A percentile compares a stretch with the other conserved stretches of the same genome.
These are phyloP conservation scores for Sugiyamaella smithiae DNA, from an alignment of 805 yeast species.

Conservation along the genomic window DNA sequence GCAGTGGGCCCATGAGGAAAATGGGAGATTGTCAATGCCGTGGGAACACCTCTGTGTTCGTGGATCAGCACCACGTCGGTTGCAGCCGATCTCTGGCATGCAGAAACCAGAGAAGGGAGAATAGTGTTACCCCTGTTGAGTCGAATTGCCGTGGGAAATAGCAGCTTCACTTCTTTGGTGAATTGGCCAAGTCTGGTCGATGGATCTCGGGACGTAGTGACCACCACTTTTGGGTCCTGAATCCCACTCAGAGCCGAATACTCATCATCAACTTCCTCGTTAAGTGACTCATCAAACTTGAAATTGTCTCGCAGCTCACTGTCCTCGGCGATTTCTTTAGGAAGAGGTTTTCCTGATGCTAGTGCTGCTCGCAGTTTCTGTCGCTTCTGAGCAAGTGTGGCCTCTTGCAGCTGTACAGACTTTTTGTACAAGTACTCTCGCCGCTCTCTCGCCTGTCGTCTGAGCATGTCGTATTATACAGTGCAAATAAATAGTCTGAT, in stretches of 20 bases:
- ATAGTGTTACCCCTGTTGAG: constrained; percentile 92
- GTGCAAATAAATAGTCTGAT: not conserved
- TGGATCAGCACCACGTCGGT: constrained; percentile 84
- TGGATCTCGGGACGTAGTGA: constrained; percentile 93
- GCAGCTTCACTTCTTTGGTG: constrained; percentile 82
- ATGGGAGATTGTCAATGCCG: constrained; percentile 87
- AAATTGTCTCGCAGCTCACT: constrained; percentile 73
- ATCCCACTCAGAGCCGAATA: constrained; percentile 84
- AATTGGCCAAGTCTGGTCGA: constrained; percentile 82
- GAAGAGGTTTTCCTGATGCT: constrained; percentile 86
- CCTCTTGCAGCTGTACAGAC: constrained; percentile 86
- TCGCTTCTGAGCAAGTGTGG: constrained; percentile 78
- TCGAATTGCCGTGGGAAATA: constrained; percentile 87
- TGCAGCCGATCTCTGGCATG: constrained; percentile 76
- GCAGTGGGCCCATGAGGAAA: constrained; percentile 99
- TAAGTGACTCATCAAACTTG: constrained; percentile 79
- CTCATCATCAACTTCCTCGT: constrained; percentile 80
- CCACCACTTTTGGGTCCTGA: constrained; percentile 83
- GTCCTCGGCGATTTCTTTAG: constrained; percentile 90
- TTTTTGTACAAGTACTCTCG: constrained; percentile 88
- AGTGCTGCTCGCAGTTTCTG: constrained; percentile 82
- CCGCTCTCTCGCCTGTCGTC: constrained; percentile 95
- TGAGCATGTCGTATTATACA: constrained; percentile 42
- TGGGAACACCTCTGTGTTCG: constrained; percentile 98
- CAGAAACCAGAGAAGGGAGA: constrained; percentile 76